Conservation (phyloP, 176 grass and related monocot species). For the Chloris gayana region DNA sequence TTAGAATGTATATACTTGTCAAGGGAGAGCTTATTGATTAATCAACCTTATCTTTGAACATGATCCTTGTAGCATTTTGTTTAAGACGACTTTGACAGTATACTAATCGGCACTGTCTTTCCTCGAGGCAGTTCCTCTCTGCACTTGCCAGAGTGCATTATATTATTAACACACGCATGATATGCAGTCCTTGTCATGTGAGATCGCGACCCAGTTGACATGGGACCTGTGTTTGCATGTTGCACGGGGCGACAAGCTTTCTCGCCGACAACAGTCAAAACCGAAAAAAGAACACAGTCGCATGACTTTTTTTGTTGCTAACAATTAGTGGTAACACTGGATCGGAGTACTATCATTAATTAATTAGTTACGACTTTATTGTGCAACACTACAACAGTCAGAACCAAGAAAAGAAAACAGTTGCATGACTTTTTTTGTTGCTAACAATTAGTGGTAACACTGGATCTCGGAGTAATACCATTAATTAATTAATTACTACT, state of each 20-base stretch:
- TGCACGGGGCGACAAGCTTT: background rate
- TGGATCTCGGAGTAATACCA: too few species aligned
- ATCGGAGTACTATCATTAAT: too few species aligned
- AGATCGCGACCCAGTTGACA: background rate
- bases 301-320: too few species aligned
- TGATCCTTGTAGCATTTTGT: background rate
- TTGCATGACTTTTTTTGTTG: too few species aligned
- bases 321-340: too few species aligned
- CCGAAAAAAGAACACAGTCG: too few species aligned
- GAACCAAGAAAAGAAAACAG: too few species aligned
- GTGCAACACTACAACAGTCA: too few species aligned
- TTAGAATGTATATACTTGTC: background rate
- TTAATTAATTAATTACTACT: too few species aligned
- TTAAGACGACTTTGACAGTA: slow-evolving; percentile 21
- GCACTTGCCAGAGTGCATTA: slow-evolving; percentile 6
- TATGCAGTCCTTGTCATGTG: background rate
- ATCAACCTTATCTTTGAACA: background rate
- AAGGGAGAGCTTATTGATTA: background rate
- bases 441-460: too few species aligned
- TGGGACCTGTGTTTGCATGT: background rate
- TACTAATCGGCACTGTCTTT: background rate
- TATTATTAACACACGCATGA: background rate
- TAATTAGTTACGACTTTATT: too few species aligned
- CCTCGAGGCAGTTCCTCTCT: background rate
- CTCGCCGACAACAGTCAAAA: background rate